Base-by-base conservation (phyloP, 164 flowering plant species). In the Berberis thunbergii region DNA sequence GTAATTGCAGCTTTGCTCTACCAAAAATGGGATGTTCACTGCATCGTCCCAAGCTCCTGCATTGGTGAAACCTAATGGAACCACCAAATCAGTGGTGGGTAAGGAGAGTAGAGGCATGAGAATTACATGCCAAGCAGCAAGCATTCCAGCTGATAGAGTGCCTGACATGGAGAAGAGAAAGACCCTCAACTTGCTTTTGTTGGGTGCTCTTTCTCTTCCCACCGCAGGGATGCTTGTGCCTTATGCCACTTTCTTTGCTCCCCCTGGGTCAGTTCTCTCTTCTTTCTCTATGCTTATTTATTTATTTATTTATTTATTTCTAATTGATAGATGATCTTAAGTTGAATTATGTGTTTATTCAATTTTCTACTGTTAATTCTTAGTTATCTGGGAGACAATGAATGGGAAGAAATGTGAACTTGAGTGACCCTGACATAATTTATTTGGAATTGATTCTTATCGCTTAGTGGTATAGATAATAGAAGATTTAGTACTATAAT, bases 151-250 rank as follows among this genome's bases (percentile, higher is more conserved):
- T 0, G 91, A 88, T 61, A 73, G 92, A 1, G 97, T 91, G 50
- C 97, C 94, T 1, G 97, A 91, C 58, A 91, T 91, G 97, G 84
- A 72, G 0, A 91, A 87, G 80, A 84, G 97, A 75, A 8, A 91
- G 82, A 86, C 83, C 49, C 76, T 91, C 93, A 91, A 88, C 70
- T 70, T 84, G 74, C 83, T 91, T 56, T 83, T 91, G 6, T 62
- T 91, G 71, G 97, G 96, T 69, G 83, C 96, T 57, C 1, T 91
- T 65, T 77, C 88, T 0, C 86, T 91, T 9, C 96, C 97, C 12
- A 71, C 86, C 45, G 88, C 77, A 10, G 73, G 61, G 60, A 91
- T 91, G 96, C 40, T 91, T 61, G 74, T 80, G 64, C 97, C 96
- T 67, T 91, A 86, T 68, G 77, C 81, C 4, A 0, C 72, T 41